Conservation (phyloP, 345 rosid species). For the Eucalyptus shirleyi region DNA sequence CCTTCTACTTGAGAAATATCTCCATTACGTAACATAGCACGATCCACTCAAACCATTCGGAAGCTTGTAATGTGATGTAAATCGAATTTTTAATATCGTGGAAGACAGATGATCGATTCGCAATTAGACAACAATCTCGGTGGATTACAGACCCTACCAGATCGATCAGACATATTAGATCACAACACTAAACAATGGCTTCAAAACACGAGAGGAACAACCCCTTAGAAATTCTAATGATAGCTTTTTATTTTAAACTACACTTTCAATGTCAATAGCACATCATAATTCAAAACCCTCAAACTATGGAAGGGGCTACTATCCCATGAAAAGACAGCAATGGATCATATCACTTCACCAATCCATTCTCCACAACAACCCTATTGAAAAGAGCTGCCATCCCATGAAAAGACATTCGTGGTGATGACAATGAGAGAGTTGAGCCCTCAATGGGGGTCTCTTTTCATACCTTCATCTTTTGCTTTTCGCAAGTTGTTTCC, state of each 20-base stretch:
- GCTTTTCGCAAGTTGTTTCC: neutral
- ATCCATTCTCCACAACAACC: neutral
- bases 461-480: too few relatives aligned
- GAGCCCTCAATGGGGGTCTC: neutral
- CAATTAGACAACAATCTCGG: neutral
- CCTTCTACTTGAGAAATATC: neutral
- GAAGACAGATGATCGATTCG: neutral
- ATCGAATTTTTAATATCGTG: neutral
- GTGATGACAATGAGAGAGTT: neutral
- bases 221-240: neutral
- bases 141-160: neutral
- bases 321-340: neutral
- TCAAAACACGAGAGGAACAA: neutral
- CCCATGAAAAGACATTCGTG: too few relatives aligned
- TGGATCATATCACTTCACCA: neutral
- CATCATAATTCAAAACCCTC: neutral
- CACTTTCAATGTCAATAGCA: neutral
- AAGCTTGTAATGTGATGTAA: neutral
- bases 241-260: neutral
- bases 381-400: neutral
- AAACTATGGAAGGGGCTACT: neutral
- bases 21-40: neutral
- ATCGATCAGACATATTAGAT: neutral
- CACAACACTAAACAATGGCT: rapidly evolving
- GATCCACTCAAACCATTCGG: rapidly evolving